Evolutionary conservation across 2,329 filamentous ascomycete genomes (phyloP).

Genomic region (Phialophora tarda): DNA sequence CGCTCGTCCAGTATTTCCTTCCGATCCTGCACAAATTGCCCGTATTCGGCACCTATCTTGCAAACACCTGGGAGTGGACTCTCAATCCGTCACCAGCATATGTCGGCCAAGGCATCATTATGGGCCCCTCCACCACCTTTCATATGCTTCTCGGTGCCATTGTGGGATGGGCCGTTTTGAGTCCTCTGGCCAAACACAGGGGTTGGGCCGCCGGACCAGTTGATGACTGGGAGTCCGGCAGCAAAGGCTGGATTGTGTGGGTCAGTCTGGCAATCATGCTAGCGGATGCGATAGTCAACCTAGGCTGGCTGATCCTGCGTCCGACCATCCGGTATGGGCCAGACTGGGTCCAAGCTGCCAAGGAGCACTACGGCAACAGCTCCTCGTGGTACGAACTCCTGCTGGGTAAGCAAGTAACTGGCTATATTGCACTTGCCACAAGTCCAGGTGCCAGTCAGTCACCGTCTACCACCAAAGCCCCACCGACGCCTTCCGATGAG

Average conservation of each 20-base stretch:
- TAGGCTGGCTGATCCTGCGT: constrained; percentile 75
- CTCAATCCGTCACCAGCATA: constrained; percentile 97
- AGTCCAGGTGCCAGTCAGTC: not conserved
- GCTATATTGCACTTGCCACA: constrained; percentile 27
- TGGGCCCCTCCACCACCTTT: constrained; percentile 92
- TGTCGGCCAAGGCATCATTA: constrained; percentile 96
- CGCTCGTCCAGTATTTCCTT: constrained; percentile 86
- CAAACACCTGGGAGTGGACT: constrained; percentile 88
- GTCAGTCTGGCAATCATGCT: constrained; percentile 95
- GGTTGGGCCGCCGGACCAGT: constrained; percentile 91
- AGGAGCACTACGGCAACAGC: constrained; percentile 30
- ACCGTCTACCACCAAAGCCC: constrained; percentile 14
- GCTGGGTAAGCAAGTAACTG: constrained; percentile 24
- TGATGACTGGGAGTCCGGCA: constrained; percentile 86
- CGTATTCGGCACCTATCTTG: constrained; percentile 76
- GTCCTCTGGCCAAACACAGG: constrained; percentile 80
- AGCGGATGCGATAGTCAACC: constrained; percentile 85
- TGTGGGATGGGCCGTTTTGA: constrained; percentile 88
- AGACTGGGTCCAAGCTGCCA: constrained; percentile 40
- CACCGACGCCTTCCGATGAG: constrained; percentile 41
- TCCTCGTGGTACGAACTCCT: constrained; percentile 35
- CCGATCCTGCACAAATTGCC: constrained; percentile 85
- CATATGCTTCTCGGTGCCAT: constrained; percentile 94
- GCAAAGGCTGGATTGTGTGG: constrained; percentile 99
- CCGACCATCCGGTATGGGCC: constrained; percentile 62